Evolutionary conservation across 768 basidiomycete genomes (phyloP), one percentile per base, ranked within the genome.

Genomic region (Leccinum olivaceopallidum): DNA sequence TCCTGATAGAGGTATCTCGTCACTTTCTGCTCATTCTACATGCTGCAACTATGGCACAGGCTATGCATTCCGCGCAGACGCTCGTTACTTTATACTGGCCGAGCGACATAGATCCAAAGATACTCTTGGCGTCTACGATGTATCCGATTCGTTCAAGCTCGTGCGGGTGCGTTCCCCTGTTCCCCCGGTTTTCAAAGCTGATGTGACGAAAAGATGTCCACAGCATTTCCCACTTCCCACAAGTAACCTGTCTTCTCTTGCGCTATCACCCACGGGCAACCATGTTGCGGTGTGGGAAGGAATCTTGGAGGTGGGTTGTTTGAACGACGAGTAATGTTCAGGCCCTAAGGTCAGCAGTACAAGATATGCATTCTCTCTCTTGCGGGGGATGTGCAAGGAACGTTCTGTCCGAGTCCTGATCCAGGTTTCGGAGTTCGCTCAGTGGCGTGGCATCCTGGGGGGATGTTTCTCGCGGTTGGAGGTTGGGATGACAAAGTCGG

Each of bases 21-120:
- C n/a, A 3, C 13, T 37, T 24, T 28, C 24, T 37, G 26, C 47
- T 52, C n/a, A 24, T 12, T 47, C 14, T 52, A 39, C 24, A 7
- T n/a, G 4, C 55, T 0, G 36, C 48, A 53, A 61, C 63, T 26
- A 44, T 59, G 37, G 28, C 49, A 44, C 57, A 93, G 92, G 89
- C 39, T 91, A 88, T 72, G 81, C 88, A 26, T 94, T 93, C 71
- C 84, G 90, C 48, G 73, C 84, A 32, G 93, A 95, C 75, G 88
- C 88, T 3, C 85, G 87, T 13, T 95, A 95, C 73, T 88, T 96
- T 66, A 77, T 94, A 24, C 76, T 96, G 6, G 94, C 90, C 5
- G 95, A 97, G 71, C 82, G 92, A 22, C 94, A 96, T 71, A 89
- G 89, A 65, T 95, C 92, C 2, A 94, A 89, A 73, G 94, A 96